phyloP scores from a whole-genome alignment of 78 protist genomes.

The Chrysochromulina tobinii region DNA sequence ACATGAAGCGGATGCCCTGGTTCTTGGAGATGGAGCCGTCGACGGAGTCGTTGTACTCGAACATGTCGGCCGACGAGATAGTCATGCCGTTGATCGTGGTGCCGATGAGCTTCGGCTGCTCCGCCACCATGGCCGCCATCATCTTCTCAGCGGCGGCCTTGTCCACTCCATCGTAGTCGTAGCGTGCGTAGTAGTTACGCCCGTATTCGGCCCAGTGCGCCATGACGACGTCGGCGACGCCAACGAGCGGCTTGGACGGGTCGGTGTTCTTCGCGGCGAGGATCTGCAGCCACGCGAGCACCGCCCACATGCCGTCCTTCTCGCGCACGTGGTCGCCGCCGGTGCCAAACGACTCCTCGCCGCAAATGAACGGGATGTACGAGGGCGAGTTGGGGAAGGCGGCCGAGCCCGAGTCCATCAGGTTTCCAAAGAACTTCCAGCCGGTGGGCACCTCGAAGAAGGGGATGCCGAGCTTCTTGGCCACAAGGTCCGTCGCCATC shows the following conservation, averaged over 20 bases:
- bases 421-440: constrained; percentile 98
- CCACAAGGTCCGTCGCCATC: constrained; percentile 65
- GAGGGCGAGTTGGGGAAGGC: neutral
- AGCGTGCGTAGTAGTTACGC: constrained; percentile 84
- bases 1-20: constrained; percentile 22
- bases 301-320: constrained; percentile 89
- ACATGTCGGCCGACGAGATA: constrained; percentile 67
- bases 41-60: constrained; percentile 88
- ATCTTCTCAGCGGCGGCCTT: constrained; percentile 36
- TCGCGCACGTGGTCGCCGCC: constrained; percentile 90
- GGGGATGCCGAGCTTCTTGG: constrained; percentile 30
- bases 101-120: neutral
- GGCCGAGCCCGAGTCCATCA: constrained; percentile 83
- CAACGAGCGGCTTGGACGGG: neutral
- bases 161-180: constrained; percentile 88
- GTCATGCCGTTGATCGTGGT: neutral
- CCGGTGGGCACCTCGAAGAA: constrained; percentile 90
- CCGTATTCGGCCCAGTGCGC: constrained; percentile 90
- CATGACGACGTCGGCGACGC: constrained; percentile 53
- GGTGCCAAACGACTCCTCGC: constrained; percentile 98
- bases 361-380: constrained; percentile 71
- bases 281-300: constrained; percentile 82
- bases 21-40: constrained; percentile 66
- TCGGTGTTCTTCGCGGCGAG: constrained; percentile 59
- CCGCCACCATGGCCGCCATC: neutral